These are phyloP conservation scores for Trichaptum fuscoviolaceum DNA, from an alignment of 768 basidiomycete species.

Conservation along the genomic window DNA sequence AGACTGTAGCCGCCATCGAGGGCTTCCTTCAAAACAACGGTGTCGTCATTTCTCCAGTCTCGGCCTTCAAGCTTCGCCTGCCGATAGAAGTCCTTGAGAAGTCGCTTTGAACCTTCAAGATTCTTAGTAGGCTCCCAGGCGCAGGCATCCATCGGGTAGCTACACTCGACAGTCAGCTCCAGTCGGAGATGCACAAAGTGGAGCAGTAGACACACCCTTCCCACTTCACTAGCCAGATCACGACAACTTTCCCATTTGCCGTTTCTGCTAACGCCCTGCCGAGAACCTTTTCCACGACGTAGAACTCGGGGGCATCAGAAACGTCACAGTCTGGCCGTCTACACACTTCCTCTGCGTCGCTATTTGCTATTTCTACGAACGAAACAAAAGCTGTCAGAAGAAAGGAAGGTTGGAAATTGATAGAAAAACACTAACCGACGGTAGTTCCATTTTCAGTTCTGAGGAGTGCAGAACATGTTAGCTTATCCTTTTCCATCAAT, in stretches of 20 bases:
- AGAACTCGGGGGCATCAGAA: background rate
- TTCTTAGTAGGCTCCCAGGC: background rate
- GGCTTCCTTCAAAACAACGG: background rate
- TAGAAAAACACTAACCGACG: no score
- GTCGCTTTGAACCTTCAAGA: background rate
- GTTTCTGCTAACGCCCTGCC: background rate
- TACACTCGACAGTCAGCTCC: background rate
- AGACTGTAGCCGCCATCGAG: background rate
- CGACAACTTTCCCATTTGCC: background rate
- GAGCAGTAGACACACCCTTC: background rate
- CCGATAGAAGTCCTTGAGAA: background rate
- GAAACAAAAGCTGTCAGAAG: background rate
- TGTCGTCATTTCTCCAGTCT: background rate
- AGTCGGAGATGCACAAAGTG: background rate
- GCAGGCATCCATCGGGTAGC: background rate
- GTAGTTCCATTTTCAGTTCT: no score
- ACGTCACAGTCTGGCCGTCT: background rate
- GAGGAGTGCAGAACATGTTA: no score
- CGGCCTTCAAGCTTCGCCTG: background rate
- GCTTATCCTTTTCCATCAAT: no score
- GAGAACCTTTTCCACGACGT: background rate
- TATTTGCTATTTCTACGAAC: background rate
- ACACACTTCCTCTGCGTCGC: background rate
- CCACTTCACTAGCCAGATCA: background rate
- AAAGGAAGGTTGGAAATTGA: no score